phyloP scores from a whole-genome alignment of 192 early-diverging fungal genomes.

The Globomyces pollinis-pini region DNA sequence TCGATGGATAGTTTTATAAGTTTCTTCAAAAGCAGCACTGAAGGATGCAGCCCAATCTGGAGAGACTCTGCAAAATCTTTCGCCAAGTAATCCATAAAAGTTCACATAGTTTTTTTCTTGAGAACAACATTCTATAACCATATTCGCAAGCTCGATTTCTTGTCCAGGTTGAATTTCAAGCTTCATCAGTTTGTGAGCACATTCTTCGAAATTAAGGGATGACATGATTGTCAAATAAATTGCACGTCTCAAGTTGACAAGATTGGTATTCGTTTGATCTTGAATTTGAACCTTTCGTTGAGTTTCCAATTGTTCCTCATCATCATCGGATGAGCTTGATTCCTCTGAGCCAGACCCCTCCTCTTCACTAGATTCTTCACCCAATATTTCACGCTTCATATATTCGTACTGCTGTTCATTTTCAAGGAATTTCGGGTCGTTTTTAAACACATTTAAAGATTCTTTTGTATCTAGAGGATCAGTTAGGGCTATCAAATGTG shows the following conservation, averaged over 20 bases:
- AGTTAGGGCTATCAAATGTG: conserved; percentile 73
- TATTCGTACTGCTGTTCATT: conserved; percentile 76
- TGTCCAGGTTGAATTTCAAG: conserved; percentile 75
- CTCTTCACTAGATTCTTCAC: conserved; percentile 59
- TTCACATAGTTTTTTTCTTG: conserved; percentile 92
- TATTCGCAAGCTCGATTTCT: conserved; percentile 87
- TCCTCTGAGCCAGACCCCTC: conserved; percentile 44
- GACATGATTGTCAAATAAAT: conserved; percentile 97
- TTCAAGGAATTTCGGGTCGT: conserved; percentile 68
- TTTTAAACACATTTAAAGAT: conserved; percentile 75
- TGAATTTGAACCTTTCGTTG: conserved; percentile 54
- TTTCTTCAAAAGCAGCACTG: conserved; percentile 66
- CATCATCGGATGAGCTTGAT: no score
- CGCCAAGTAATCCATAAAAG: conserved; percentile 88
- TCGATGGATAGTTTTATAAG: conserved; percentile 86
- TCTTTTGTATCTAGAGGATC: conserved; percentile 80
- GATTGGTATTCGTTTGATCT: conserved; percentile 83
- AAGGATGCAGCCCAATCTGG: conserved; percentile 73
- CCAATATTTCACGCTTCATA: conserved; percentile 82
- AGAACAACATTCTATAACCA: conserved; percentile 95
- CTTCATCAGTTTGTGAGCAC: conserved; percentile 88
- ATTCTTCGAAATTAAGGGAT: conserved; percentile 89
- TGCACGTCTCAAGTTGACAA: conserved; percentile 79
- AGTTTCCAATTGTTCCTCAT: conserved; percentile 26
- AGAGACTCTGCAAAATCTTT: conserved; percentile 83